Base-by-base conservation (phyloP, 1,284 basidiomycete species). In the Salmacisia buchloeana region DNA sequence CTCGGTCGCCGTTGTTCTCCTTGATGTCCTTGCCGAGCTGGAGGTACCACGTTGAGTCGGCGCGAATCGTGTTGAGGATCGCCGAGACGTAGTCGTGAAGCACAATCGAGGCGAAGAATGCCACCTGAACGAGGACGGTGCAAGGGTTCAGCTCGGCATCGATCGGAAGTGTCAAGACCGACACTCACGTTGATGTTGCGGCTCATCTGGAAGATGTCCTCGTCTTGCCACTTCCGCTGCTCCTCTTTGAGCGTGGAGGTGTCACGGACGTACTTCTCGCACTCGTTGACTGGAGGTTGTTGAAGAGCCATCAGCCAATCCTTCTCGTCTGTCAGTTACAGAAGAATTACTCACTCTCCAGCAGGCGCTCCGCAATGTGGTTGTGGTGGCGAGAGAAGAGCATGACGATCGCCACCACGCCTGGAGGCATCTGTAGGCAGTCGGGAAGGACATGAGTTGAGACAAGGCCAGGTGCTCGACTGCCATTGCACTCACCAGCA, bases 391-490 rank as follows among this genome's bases (percentile, higher is more conserved):
- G 73, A 69, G 82, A 85, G 67, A 92, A 83, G 5, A 91, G 80
- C 25, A 91, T 83, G 1, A 89, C 82, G 46, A 91, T 82, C 0
- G 88, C 88, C 65, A 86, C 85, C 6, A 83, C 83, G 1, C 87
- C 82, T 12, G 89, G 89, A 0, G 89, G 88, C 86, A 92, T 89
- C 70, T 43, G 18, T 5, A n/a, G n/a, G n/a, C n/a, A n/a, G n/a
- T n/a, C n/a, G n/a, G 39, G 15, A 43, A 18, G 35, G 35, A 38
- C 35, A 9, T 43, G 18, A 43, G 15, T 43, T 43, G 39, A 5
- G 39, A 43, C 35, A 18, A n/a, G n/a, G n/a, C n/a, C n/a, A n/a
- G n/a, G n/a, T n/a, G n/a, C n/a, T n/a, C n/a, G n/a, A n/a, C n/a
- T n/a, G n/a, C n/a, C n/a, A n/a, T n/a, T n/a, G 18, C 5, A 43